Conservation (phyloP, 805 yeast species). For the Pichia cabralensis region DNA sequence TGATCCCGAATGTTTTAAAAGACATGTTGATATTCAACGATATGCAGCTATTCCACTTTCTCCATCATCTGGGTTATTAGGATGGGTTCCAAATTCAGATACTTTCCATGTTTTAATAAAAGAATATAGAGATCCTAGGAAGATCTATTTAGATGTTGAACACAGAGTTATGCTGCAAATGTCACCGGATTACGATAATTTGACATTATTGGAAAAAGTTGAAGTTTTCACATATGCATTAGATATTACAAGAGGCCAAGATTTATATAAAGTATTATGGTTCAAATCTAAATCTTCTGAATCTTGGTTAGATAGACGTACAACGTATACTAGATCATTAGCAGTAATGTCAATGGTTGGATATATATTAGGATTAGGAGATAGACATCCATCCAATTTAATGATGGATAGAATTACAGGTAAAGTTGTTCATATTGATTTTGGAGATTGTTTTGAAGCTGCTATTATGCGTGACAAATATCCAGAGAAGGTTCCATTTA, state of each 20-base stretch:
- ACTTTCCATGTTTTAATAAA: conserved; percentile 89
- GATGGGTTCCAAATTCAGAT: conserved; percentile 97
- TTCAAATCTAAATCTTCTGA: conserved; percentile 91
- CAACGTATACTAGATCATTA: conserved; percentile 88
- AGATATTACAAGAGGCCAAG: conserved; percentile 94
- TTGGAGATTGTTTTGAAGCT: conserved; percentile 98
- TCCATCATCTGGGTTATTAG: conserved; percentile 91
- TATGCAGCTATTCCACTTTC: conserved; percentile 93
- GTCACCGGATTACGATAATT: conserved; percentile 93
- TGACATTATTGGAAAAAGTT: conserved; percentile 83
- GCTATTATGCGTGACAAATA: conserved; percentile 93
- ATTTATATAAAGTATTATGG: conserved; percentile 92
- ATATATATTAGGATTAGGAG: conserved; percentile 92
- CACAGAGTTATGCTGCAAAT: conserved; percentile 93
- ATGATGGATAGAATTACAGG: conserved; percentile 94
- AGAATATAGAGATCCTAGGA: conserved; percentile 87
- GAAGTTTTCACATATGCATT: conserved; percentile 95
- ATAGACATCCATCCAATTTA: conserved; percentile 93
- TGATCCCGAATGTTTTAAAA: conserved; percentile 91
- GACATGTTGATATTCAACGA: conserved; percentile 87
- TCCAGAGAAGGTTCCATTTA: conserved; percentile 96
- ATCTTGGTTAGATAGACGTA: conserved; percentile 95
- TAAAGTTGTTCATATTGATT: conserved; percentile 93
- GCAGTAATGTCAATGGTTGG: conserved; percentile 99
- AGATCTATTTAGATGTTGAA: conserved; percentile 82